Percentiles rank a stretch among this genome's conserved stretches.
Evolutionary conservation across 768 basidiomycete species (phyloP).

Genomic region (Collybiopsis confluens): DNA sequence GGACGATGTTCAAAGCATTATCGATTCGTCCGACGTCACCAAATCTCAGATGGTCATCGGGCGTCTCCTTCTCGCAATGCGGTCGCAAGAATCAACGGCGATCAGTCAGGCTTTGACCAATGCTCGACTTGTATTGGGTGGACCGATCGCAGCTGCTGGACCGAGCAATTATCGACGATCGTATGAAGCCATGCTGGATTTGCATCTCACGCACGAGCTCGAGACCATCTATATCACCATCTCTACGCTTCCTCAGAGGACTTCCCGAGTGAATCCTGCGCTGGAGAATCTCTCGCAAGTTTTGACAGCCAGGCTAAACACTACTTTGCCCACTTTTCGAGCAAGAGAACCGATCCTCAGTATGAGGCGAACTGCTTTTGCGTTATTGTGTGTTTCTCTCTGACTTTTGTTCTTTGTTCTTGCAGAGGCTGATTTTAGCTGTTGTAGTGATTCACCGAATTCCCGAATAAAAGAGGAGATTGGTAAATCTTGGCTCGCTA

Average conservation of each 20-base stretch:
- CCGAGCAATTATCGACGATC: constrained; percentile 77
- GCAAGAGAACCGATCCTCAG: constrained; percentile 85
- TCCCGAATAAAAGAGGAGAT: constrained; percentile 42
- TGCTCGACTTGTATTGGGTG: constrained; percentile 72
- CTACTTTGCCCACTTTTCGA: constrained; percentile 83
- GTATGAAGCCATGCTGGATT: constrained; percentile 80
- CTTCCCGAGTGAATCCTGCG: constrained; percentile 7
- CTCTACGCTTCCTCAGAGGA: constrained; percentile 25
- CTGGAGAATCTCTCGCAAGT: constrained; percentile 42
- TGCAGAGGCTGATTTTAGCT: constrained; percentile 10
- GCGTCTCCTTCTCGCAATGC: constrained; percentile 76
- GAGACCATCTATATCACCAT: constrained; percentile 57
- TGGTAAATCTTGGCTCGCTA: constrained; percentile 84
- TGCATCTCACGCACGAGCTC: constrained; percentile 86
- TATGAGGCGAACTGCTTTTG: constrained; percentile 82
- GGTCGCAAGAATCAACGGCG: constrained; percentile 40
- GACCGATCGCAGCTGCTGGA: constrained; percentile 78
- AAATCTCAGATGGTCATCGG: constrained; percentile 71
- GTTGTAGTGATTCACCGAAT: constrained; percentile 35
- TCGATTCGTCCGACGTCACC: constrained; percentile 42
- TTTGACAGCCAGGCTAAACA: constrained; percentile 64
- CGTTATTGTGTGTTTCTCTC: constrained; percentile 49
- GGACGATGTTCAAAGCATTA: constrained; percentile 69
- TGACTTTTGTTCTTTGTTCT: neutral
- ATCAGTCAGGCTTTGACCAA: constrained; percentile 50